A percentile compares a stretch with the other conserved stretches of the same genome.
Evolutionary conservation across 2,329 filamentous ascomycete species (phyloP).

Genomic region (Phialophora chinensis): DNA sequence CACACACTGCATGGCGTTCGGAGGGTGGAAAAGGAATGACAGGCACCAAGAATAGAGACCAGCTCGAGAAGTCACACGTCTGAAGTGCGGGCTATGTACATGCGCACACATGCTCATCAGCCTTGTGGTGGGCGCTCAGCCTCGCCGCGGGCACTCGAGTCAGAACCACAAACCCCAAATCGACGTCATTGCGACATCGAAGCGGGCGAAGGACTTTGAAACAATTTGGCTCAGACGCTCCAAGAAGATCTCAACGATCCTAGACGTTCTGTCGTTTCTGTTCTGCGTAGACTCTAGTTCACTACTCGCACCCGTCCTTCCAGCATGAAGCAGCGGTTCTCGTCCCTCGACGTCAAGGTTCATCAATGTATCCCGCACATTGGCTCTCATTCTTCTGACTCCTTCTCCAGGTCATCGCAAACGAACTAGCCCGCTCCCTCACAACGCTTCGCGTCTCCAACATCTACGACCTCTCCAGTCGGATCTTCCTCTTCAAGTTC

Average conservation of each 20-base stretch:
- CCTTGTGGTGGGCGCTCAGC: conserved; percentile 13
- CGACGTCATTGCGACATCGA: conserved; percentile 22
- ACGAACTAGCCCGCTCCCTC: conserved; percentile 82
- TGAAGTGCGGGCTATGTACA: neutral
- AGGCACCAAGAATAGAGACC: conserved; percentile 20
- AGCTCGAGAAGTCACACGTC: neutral
- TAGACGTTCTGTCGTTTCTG: neutral
- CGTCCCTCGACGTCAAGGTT: conserved; percentile 64
- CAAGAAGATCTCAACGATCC: neutral
- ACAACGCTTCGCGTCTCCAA: conserved; percentile 84
- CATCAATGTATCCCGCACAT: conserved; percentile 4
- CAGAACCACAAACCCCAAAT: conserved; percentile 7
- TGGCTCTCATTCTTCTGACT: conserved; percentile 22
- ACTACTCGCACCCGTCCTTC: neutral
- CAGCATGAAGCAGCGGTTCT: conserved; percentile 65
- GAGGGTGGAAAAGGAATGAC: conserved; percentile 2
- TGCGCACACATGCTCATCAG: neutral
- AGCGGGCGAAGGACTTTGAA: neutral
- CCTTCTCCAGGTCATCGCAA: conserved; percentile 76
- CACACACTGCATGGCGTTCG: conserved; percentile 24
- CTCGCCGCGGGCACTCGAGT: conserved; percentile 1
- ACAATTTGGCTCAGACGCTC: neutral
- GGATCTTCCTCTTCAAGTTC: conserved; percentile 95
- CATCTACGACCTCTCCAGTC: conserved; percentile 87
- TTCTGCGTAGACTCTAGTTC: neutral